Evolutionary conservation across 2,329 filamentous ascomycete species (phyloP).

Genomic region (Colletotrichum theobromicola): DNA sequence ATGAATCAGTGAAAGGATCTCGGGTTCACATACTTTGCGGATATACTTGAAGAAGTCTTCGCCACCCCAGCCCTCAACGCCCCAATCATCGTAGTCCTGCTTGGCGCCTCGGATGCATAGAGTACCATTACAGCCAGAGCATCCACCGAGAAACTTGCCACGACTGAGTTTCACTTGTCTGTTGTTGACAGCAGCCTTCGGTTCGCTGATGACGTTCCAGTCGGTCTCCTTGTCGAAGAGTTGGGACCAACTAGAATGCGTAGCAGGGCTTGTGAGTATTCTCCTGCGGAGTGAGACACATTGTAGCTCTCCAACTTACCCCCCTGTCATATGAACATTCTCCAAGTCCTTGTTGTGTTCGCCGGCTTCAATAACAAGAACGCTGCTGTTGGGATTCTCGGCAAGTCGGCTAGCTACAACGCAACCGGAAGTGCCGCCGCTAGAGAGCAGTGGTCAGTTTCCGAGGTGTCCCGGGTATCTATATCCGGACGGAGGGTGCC

Average conservation of each 20-base stretch:
- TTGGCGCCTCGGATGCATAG: slow-evolving; percentile 53
- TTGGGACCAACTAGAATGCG: slow-evolving; percentile 1
- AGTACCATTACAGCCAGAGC: slow-evolving; percentile 54
- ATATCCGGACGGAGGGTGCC: background rate
- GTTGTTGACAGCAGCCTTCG: slow-evolving; percentile 40
- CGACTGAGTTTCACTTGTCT: slow-evolving; percentile 52
- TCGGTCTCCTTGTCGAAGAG: slow-evolving; percentile 48
- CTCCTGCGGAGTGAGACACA: no score
- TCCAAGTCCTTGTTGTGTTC: slow-evolving; percentile 47
- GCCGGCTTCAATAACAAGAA: slow-evolving; percentile 43
- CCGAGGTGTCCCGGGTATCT: background rate
- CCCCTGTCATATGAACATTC: slow-evolving; percentile 56
- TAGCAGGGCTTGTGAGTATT: background rate
- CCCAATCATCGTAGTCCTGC: slow-evolving; percentile 61
- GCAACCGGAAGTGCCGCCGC: slow-evolving; percentile 41
- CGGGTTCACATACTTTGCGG: slow-evolving; percentile 46
- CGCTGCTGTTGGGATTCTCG: slow-evolving; percentile 32
- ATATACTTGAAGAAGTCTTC: slow-evolving; percentile 63
- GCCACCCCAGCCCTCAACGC: slow-evolving; percentile 58
- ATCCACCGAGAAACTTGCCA: slow-evolving; percentile 55
- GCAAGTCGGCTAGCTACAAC: slow-evolving; percentile 41
- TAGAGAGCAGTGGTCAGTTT: slow-evolving; percentile 3
- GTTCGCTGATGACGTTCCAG: slow-evolving; percentile 54
- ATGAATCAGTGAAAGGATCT: background rate
- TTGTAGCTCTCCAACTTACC: slow-evolving; percentile 46